Percentiles rank a stretch among this genome's conserved stretches.
phyloP scores from a whole-genome alignment of 768 basidiomycete species.

The Russula griseocarnosa region DNA sequence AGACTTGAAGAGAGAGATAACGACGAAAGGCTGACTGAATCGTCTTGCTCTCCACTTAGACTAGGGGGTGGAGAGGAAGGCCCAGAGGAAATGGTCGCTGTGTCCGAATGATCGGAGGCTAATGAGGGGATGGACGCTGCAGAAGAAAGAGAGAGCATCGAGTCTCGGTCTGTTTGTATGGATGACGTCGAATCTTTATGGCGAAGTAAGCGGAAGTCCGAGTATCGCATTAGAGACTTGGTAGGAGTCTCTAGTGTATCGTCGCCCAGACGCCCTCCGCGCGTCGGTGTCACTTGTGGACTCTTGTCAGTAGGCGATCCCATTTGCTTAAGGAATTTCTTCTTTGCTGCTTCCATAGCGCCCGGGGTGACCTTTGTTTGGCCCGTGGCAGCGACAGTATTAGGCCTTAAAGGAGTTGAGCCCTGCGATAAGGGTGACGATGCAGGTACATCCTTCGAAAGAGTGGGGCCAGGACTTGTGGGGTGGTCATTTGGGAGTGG shows the following conservation, averaged over 20 bases:
- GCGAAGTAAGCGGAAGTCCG: slow-evolving; percentile 22
- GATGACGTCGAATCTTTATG: slow-evolving; percentile 23
- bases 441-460: background rate
- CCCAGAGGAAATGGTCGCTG: slow-evolving; percentile 50
- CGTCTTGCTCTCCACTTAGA: slow-evolving; percentile 18
- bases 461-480: background rate
- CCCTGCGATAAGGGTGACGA: slow-evolving; percentile 1
- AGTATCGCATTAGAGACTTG: slow-evolving; percentile 17
- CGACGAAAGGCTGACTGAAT: slow-evolving; percentile 35
- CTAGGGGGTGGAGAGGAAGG: slow-evolving; percentile 44
- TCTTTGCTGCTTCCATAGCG: slow-evolving; percentile 63
- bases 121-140: slow-evolving; percentile 56
- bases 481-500: background rate
- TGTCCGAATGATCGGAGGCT: slow-evolving; percentile 57
- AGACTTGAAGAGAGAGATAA: slow-evolving; percentile 41
- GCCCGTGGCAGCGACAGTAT: background rate
- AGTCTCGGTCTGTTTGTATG: slow-evolving; percentile 30
- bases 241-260: slow-evolving; percentile 17
- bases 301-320: slow-evolving; percentile 31
- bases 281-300: slow-evolving; percentile 20
- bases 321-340: slow-evolving; percentile 44
- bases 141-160: slow-evolving; percentile 35
- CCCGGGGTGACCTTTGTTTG: slow-evolving; percentile 41
- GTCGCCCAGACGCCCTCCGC: background rate
- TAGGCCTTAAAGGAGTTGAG: slow-evolving; percentile 8